Conservation (phyloP, 139 green algal species). For the Dunaliella primolecta region DNA sequence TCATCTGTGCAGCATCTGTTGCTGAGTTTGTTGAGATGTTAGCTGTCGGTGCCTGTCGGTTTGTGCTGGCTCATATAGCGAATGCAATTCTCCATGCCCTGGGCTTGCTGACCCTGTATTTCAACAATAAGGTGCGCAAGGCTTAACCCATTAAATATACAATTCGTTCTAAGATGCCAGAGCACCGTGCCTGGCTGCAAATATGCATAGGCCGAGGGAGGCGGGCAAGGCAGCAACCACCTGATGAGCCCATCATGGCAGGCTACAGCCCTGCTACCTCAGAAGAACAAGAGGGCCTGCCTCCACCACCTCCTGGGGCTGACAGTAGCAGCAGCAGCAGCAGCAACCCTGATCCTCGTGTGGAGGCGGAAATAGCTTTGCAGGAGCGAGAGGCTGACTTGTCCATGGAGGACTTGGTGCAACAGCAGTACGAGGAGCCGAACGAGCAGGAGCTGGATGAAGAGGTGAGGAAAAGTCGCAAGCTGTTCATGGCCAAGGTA, state of each 20-base stretch:
- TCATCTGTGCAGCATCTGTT: too few species aligned
- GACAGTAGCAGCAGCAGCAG: not conserved
- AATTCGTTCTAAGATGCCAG: not conserved
- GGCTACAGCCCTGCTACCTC: not conserved
- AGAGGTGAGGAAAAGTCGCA: slow-evolving; percentile 4
- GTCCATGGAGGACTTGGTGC: slow-evolving; percentile 12
- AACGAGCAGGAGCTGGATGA: not conserved
- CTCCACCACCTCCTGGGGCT: not conserved
- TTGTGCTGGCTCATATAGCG: too few species aligned
- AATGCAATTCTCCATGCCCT: too few species aligned
- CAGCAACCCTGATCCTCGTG: not conserved
- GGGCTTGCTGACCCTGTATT: too few species aligned
- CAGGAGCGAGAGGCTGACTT: slow-evolving; percentile 9
- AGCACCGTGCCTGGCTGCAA: not conserved
- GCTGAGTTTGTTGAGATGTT: too few species aligned
- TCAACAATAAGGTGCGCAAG: not conserved
- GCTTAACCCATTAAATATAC: not conserved
- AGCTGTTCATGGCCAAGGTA: too few species aligned
- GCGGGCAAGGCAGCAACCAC: not conserved
- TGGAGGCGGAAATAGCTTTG: not conserved
- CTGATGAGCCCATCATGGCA: not conserved
- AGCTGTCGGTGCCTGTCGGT: too few species aligned
- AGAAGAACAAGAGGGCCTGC: not conserved
- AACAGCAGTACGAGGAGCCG: slow-evolving; percentile 16
- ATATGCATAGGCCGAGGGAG: not conserved